Evolutionary conservation across 305 asterid species (phyloP).

Genomic region (Solanum aculeatissimum): DNA sequence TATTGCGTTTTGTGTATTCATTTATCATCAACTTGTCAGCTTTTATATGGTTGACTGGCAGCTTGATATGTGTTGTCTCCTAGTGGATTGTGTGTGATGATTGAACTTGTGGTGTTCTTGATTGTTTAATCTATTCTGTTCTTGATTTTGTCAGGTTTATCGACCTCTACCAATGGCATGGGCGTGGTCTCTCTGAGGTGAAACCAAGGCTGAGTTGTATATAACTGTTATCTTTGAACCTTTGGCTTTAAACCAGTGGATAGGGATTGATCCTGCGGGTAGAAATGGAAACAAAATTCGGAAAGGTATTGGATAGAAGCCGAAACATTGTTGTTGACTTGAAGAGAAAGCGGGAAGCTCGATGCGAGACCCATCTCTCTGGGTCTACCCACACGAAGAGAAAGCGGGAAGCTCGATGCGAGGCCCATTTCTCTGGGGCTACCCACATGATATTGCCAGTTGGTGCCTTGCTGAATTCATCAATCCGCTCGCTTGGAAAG

Average conservation of each 20-base stretch:
- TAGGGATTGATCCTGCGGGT: slow-evolving; percentile 54
- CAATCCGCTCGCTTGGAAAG: slow-evolving; percentile 29
- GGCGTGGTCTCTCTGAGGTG: slow-evolving; percentile 35
- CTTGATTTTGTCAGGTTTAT: neutral
- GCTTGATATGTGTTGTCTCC: neutral
- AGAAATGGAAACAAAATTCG: slow-evolving; percentile 64
- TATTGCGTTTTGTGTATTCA: neutral
- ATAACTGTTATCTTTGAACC: slow-evolving; percentile 18
- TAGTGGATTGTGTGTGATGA: neutral
- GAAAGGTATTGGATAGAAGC: slow-evolving; percentile 83
- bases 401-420: slow-evolving; percentile 31
- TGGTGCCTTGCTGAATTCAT: slow-evolving; percentile 20
- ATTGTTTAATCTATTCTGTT: neutral
- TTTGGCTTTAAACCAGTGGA: slow-evolving; percentile 31
- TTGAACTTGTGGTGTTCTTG: neutral
- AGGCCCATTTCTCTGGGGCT: slow-evolving; percentile 25
- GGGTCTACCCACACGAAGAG: slow-evolving; percentile 28
- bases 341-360: slow-evolving; percentile 61
- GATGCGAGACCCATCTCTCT: slow-evolving; percentile 11
- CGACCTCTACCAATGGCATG: slow-evolving; percentile 1
- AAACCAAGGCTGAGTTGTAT: slow-evolving; percentile 17
- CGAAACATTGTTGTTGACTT: slow-evolving; percentile 31
- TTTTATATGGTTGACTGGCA: neutral
- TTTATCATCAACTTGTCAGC: neutral
- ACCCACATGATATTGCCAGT: slow-evolving; percentile 31